A percentile compares a stretch with the other conserved stretches of the same genome.
Conservation (phyloP, 371 early-diverging fungal genomes). For the Chytridium lagenaria region DNA sequence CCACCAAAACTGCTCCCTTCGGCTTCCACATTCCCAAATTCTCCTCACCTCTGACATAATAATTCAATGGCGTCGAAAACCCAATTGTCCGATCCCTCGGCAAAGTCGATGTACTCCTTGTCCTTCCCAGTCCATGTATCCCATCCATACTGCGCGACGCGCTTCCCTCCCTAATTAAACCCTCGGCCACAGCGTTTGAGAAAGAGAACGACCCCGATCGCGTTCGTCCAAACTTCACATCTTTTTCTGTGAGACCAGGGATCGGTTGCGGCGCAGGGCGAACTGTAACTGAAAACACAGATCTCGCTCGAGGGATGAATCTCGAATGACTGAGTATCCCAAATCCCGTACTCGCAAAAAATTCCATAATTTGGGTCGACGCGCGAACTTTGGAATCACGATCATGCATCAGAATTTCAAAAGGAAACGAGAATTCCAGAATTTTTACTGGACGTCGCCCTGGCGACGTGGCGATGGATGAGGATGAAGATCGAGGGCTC, state of each 20-base stretch:
- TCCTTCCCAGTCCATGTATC: neutral
- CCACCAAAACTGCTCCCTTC: slow-evolving; percentile 73
- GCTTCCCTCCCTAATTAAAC: neutral
- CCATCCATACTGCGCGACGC: slow-evolving; percentile 2
- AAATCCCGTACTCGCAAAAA: slow-evolving; percentile 23
- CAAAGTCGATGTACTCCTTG: neutral
- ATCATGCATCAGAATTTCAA: slow-evolving; percentile 41
- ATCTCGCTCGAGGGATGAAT: neutral
- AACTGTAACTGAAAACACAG: slow-evolving; percentile 1
- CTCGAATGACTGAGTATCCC: neutral
- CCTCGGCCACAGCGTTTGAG: neutral
- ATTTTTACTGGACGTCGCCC: slow-evolving; percentile 1
- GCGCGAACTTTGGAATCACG: slow-evolving; percentile 39
- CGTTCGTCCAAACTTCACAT: neutral
- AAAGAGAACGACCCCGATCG: slow-evolving; percentile 16
- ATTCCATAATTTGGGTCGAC: slow-evolving; percentile 21
- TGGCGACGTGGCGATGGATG: neutral
- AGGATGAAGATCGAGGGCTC: neutral
- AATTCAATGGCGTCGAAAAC: slow-evolving; percentile 3
- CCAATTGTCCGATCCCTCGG: neutral
- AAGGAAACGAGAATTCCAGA: slow-evolving; percentile 29
- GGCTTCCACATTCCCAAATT: slow-evolving; percentile 77
- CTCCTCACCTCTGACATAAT: slow-evolving; percentile 89
- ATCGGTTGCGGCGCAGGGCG: neutral
- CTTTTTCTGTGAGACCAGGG: neutral